A percentile compares a stretch with the other conserved stretches of the same genome.
Evolutionary conservation across 768 basidiomycete species (phyloP).

Genomic region (Kwoniella dendrophila): DNA sequence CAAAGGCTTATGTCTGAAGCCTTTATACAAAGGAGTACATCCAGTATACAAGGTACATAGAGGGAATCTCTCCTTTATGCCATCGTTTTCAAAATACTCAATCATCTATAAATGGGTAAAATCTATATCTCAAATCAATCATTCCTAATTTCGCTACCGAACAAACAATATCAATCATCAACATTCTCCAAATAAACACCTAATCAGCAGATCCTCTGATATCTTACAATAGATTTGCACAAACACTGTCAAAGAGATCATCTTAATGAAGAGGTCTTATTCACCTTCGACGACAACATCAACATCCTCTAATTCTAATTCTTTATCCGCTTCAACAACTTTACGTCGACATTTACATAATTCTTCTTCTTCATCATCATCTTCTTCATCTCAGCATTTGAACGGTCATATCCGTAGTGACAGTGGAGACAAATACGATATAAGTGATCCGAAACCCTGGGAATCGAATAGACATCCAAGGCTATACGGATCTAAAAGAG

Average conservation of each 20-base stretch:
- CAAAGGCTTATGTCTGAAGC: constrained; percentile 1
- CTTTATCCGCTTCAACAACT: constrained; percentile 25
- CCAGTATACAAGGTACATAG: not conserved
- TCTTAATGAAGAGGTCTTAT: constrained; percentile 30
- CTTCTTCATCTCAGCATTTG: no score
- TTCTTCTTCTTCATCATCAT: no score
- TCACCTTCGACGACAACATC: constrained; percentile 15
- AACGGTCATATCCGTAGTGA: not conserved
- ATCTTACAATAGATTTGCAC: no score
- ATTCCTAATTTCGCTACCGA: not conserved
- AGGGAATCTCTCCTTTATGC: constrained; percentile 4
- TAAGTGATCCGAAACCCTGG: constrained; percentile 48
- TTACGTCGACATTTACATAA: constrained; percentile 23
- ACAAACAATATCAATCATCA: not conserved
- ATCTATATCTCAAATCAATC: not conserved
- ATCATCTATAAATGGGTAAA: not conserved
- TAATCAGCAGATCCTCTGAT: not conserved
- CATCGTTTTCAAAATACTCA: not conserved
- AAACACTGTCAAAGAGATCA: not conserved
- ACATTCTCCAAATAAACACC: not conserved
- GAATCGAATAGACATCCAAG: constrained; percentile 32
- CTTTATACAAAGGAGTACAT: constrained; percentile 2
- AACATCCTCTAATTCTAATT: constrained; percentile 1
- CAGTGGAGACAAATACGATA: constrained; percentile 8
- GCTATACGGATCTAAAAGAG: constrained; percentile 36